Percentiles rank a stretch among this genome's conserved stretches.
These are phyloP conservation scores for Plantago major DNA, from an alignment of 257 asterid genomes.

Conservation along the genomic window DNA sequence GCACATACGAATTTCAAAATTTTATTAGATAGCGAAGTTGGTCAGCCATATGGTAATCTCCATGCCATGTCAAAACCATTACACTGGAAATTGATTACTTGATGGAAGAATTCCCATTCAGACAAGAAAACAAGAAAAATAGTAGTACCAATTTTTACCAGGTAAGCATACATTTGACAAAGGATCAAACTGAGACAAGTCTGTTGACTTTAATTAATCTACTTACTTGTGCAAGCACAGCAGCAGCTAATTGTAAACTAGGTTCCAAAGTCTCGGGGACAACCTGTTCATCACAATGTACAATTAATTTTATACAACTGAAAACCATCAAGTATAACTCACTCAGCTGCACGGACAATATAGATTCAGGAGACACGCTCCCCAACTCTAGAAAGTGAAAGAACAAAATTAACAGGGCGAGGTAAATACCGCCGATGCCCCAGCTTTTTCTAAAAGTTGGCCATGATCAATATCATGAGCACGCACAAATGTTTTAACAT, in stretches of 20 bases:
- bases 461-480: constrained; percentile 99
- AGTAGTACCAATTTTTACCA: neutral
- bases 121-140: neutral
- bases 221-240: constrained; percentile 97
- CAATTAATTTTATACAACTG: neutral
- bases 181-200: neutral
- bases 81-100: too few species aligned
- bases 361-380: constrained; percentile 3
- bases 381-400: constrained; percentile 4
- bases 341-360: neutral
- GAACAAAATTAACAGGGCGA: constrained; percentile 13
- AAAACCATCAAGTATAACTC: neutral
- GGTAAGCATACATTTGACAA: neutral
- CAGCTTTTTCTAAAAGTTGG: constrained; percentile 93
- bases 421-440: constrained; percentile 89
- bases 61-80: too few species aligned
- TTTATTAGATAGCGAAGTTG: too few species aligned
- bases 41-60: too few species aligned
- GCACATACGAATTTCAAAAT: too few species aligned
- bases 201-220: constrained; percentile 3
- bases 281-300: constrained; percentile 45
- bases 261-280: constrained; percentile 99
- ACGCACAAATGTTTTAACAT: constrained; percentile 93
- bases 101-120: too few species aligned
- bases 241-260: constrained; percentile 97